Conservation (phyloP, 164 flowering plant genomes). For the Magnolia officinalis region DNA sequence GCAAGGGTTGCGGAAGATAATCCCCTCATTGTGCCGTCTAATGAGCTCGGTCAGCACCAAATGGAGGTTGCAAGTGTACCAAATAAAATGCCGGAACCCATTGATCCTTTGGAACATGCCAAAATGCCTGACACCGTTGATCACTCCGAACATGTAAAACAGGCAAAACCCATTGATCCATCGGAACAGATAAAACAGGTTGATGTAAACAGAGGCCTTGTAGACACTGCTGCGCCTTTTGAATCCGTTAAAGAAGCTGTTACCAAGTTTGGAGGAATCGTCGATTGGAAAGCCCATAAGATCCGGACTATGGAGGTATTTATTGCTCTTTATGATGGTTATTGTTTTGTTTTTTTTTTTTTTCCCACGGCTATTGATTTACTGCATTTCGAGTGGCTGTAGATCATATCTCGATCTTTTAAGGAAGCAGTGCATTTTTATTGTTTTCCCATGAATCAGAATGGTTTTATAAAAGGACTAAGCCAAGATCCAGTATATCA, state of each 20-base stretch:
- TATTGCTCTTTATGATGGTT: background rate
- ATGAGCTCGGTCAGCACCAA: conserved; percentile 20
- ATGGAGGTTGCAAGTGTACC: conserved; percentile 16
- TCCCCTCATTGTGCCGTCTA: conserved; percentile 7
- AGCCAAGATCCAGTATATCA: background rate
- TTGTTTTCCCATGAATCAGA: background rate
- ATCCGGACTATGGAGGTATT: conserved; percentile 73
- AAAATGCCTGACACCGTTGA: conserved; percentile 16
- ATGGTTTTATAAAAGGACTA: background rate
- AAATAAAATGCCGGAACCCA: conserved; percentile 4
- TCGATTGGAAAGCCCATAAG: conserved; percentile 93
- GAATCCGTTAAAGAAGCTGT: conserved; percentile 94
- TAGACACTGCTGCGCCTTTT: conserved; percentile 88
- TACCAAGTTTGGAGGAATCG: conserved; percentile 87
- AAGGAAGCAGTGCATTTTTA: background rate
- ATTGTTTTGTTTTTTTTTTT: too few species aligned
- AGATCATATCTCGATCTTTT: background rate
- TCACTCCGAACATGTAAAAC: conserved; percentile 14
- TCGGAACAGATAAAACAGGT: conserved; percentile 19
- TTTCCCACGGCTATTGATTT: background rate
- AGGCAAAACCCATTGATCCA: background rate
- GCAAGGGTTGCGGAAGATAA: conserved; percentile 11
- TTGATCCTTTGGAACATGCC: conserved; percentile 7
- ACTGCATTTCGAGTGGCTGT: background rate
- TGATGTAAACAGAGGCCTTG: conserved; percentile 34